Base-by-base conservation (phyloP, 1,139 yeast species). In the Kluyveromyces sp. region DNA sequence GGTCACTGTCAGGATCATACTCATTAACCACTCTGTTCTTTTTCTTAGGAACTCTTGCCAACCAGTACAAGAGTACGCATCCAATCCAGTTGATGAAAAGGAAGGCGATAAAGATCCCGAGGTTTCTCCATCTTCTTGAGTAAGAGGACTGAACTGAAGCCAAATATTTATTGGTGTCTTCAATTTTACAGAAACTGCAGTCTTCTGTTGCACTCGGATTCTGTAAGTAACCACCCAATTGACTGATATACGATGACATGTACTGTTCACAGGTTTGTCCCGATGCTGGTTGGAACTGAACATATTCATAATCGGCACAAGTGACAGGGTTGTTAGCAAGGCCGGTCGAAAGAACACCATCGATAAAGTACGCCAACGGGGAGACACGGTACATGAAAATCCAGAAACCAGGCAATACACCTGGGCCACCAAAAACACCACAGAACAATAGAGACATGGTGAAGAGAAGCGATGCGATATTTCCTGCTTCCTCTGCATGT, bases 361-460 rank as follows among this genome's bases (percentile, higher is more conserved):
- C 70, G 39, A 77, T 66, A 54, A 77, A 65, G 54, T 78, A 78
- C 2, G 86, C 80, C 47, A 80, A 69, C 18, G 89, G 89, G 41
- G 80, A 78, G 32, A 68, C 71, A 59, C 87, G 71, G 68, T 82
- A 66, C 74, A 71, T 72, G 73, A 77, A 71, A 57, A 75, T 52
- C 89, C 85, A 73, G 68, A 77, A 70, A 54, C 80, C 66, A 68
- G 80, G 59, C 66, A 83, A 65, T 13, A 66, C 68, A n/a, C 66
- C 59, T 26, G 81, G 77, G 30, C 80, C 72, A 12, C 77, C 83
- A 63, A 86, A 67, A 36, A 83, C 94, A 75, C 95, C 95, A 68
- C 92, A 81, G 77, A 86, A 85, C 45, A 78, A 74, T 63, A 84
- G 68, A 49, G 81, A 71, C 73, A 83, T 65, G 16, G 88, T 75